Base-by-base conservation (phyloP, 1,284 basidiomycete species). In the Xanthoconium separans region DNA sequence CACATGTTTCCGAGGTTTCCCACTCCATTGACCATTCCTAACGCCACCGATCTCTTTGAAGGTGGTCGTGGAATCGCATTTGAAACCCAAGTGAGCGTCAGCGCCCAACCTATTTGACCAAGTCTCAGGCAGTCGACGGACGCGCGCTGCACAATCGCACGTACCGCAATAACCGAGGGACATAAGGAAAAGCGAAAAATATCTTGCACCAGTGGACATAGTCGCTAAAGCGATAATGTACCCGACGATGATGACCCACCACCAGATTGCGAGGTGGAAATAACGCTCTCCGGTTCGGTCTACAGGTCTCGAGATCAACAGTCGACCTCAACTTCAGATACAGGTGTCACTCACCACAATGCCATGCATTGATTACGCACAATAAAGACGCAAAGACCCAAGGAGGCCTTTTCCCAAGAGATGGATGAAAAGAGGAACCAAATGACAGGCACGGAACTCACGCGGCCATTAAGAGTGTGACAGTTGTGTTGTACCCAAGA, bases 161-260 rank as follows among this genome's bases (percentile, higher is more conserved):
- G 47, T 36, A 81, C 83, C 83, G 18, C 71, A 73, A 59, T 80
- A 82, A 31, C 82, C 81, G 45, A 65, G 63, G 0, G 84, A 77
- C 83, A 87, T 84, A 18, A 86, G 70, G 72, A 87, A 89, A 65
- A 88, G 72, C 1, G 81, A 76, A 37, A 88, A 72, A 59, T 89
- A 89, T 47, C 86, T 78, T 5, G 75, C 83, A 0, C 73, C 79
- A 4, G 76, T 75, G 7, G 73, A 74, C 69, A 78, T 77, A 0
- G 85, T 87, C 5, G 75, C 73, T 16, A 85, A 66, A 4, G 77
- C 77, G 54, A 88, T 83, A 54, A 87, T 81, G 61, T 81, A 88
- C 0, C 81, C 87, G 12, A 85, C 36, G 12, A 86, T 79, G 46
- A 79, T 77, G 18, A 70, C 76, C 82, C 81, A 85, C 79, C 78